Conservation (phyloP, 202 grass and related monocot species). For the Digitaria exilis region DNA sequence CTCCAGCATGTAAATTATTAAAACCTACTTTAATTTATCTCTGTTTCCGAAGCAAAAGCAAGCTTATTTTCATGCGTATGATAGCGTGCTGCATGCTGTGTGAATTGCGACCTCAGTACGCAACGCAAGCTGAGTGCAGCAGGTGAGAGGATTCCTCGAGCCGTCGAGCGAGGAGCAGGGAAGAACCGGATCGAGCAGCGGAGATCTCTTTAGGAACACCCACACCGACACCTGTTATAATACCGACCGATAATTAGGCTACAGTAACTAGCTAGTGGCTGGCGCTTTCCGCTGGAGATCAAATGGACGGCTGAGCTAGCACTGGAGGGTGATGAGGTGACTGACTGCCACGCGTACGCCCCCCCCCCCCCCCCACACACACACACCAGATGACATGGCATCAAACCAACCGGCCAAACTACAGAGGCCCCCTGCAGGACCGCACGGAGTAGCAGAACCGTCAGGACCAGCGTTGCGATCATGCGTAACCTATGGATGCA, state of each 20-base stretch:
- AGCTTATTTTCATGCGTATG: not conserved
- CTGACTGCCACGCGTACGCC: not conserved
- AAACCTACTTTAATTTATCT: not conserved
- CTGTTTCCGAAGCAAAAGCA: not conserved
- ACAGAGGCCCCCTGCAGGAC: no score
- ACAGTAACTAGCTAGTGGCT: not conserved
- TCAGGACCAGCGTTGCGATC: not conserved
- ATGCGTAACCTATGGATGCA: not conserved
- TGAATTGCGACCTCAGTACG: not conserved
- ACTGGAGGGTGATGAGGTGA: slow-evolving; percentile 14
- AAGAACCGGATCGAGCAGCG: no score
- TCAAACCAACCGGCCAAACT: not conserved
- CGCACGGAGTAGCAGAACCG: not conserved
- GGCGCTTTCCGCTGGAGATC: not conserved
- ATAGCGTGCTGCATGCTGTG: not conserved
- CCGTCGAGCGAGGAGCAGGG: not conserved
- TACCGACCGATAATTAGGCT: no score
- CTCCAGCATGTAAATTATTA: not conserved
- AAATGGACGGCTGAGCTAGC: not conserved
- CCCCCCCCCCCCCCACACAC: no score
- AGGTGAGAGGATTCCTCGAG: not conserved
- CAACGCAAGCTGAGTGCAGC: not conserved
- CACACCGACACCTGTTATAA: slow-evolving; percentile 10
- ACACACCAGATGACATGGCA: no score
- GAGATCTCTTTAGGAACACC: no score